Evolutionary conservation across 306 rosid species (phyloP).

Genomic region (Carpinus viminea): DNA sequence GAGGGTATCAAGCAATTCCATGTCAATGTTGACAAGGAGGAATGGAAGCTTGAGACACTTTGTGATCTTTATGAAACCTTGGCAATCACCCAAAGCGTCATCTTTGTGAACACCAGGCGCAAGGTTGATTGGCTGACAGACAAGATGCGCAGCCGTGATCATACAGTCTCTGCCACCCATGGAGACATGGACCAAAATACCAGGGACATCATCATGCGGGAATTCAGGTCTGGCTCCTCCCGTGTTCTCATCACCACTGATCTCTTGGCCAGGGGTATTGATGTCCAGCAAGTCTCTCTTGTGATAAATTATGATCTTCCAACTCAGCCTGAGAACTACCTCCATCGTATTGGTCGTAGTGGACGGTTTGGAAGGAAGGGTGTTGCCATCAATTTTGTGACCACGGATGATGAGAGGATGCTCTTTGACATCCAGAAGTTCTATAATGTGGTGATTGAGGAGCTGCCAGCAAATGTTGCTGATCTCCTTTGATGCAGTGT

Average conservation of each 20-base stretch:
- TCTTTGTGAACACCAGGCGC: conserved; percentile 72
- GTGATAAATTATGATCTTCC: conserved; percentile 73
- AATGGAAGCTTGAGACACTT: conserved; percentile 70
- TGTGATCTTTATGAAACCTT: conserved; percentile 66
- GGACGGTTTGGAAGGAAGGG: conserved; percentile 75
- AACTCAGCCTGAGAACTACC: conserved; percentile 72
- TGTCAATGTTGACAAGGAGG: conserved; percentile 65
- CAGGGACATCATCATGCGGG: conserved; percentile 75
- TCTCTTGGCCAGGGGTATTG: conserved; percentile 71
- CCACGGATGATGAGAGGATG: conserved; percentile 62
- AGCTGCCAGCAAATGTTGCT: conserved; percentile 70
- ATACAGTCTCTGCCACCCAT: conserved; percentile 70
- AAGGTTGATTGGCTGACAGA: conserved; percentile 71
- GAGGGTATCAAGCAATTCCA: conserved; percentile 68
- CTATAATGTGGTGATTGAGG: conserved; percentile 61
- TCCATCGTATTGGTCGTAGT: conserved; percentile 73
- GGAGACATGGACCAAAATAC: conserved; percentile 86
- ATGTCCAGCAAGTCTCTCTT: conserved; percentile 71
- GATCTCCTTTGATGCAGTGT: conserved; percentile 60
- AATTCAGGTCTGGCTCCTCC: conserved; percentile 76
- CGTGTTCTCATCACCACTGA: conserved; percentile 72
- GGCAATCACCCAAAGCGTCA: conserved; percentile 70
- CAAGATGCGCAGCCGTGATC: conserved; percentile 66
- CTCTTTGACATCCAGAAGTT: conserved; percentile 64
- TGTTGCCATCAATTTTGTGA: conserved; percentile 72